Conservation (phyloP, 2,329 filamentous ascomycete species). For the Pezicula rhizophila region DNA sequence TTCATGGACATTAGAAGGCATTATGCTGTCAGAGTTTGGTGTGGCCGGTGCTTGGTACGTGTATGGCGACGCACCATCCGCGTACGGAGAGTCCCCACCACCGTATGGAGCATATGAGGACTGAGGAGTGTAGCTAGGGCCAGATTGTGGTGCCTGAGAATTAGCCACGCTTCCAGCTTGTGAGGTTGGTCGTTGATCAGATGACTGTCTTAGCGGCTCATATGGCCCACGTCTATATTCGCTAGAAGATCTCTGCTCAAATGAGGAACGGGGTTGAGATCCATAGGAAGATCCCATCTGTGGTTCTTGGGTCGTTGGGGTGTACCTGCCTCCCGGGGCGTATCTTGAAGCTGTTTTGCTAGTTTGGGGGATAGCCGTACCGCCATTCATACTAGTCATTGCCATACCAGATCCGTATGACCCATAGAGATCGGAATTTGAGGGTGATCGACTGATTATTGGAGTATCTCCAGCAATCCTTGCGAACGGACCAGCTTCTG, state of each 20-base stretch:
- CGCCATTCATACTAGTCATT: constrained; percentile 26
- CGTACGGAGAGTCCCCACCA: constrained; percentile 11
- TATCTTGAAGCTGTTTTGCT: constrained; percentile 24
- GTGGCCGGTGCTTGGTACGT: constrained; percentile 9
- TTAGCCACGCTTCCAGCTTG: constrained; percentile 26
- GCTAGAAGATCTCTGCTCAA: constrained; percentile 39
- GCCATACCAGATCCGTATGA: constrained; percentile 27
- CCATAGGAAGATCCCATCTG: constrained; percentile 18
- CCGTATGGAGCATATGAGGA: constrained; percentile 15
- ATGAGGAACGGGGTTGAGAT: constrained; percentile 32
- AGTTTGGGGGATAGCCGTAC: constrained; percentile 7
- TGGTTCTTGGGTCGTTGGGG: constrained; percentile 16
- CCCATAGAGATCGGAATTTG: constrained; percentile 64
- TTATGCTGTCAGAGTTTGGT: constrained; percentile 11
- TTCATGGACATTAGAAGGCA: constrained; percentile 12
- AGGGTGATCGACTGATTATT: constrained; percentile 68
- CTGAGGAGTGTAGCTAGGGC: constrained; percentile 12
- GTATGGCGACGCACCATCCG: constrained; percentile 11
- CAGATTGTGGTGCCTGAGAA: constrained; percentile 17
- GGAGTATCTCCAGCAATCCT: constrained; percentile 72
- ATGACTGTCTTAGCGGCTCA: constrained; percentile 35
- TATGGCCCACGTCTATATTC: constrained; percentile 35
- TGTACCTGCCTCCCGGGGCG: constrained; percentile 22
- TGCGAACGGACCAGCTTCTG: constrained; percentile 72
- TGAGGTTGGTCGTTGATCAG: constrained; percentile 29